Base-by-base conservation (phyloP, 1,139 yeast genomes). In the Saccharomycopsis hybrid region DNA sequence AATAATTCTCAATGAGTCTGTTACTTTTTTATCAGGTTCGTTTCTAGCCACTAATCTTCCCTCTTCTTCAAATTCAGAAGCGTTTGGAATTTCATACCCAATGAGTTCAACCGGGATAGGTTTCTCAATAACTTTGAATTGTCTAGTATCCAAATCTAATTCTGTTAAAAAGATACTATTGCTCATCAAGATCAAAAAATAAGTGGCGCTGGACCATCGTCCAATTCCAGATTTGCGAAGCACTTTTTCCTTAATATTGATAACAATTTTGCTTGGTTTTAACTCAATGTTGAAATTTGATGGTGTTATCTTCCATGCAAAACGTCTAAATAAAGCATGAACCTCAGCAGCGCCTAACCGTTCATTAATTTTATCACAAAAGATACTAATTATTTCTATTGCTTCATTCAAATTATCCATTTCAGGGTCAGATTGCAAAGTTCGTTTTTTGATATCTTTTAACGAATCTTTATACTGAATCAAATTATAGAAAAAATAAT, bases 111-210 rank as follows among this genome's bases (percentile, higher is more conserved):
- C 68, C 0, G 86, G 85, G 9, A 81, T 77, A 1, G 87, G 85
- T 33, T 71, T 70, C 56, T 80, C 86, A 3, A 70, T 61, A 0
- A 80, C 73, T 55, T 72, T 73, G 55, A 73, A 65, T 54, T 54
- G 44, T 29, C 59, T 62, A 30, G 54, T 58, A 44, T 62, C 63
- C 3, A 50, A 43, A 3, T 61, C 56, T 2, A 52, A 50, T 57
- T 86, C 92, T 1, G 92, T 79, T 7, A 88, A 72, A 30, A 88
- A 67, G 44, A 88, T 64, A 58, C 73, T 85, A 59, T 87, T 85
- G 61, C 87, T 95, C 50, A 88, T 68, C 39, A 87, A 65, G 30
- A 87, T 77, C 41, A 85, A 60, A 58, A 78, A 85, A 36, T 41
- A 35, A 1, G 71, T 71, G 55, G 64, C 71, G 49, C 33, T 40